Evolutionary conservation across 805 yeast species (phyloP), one percentile per base, ranked within the genome.

Genomic region (Candida ovalis): DNA sequence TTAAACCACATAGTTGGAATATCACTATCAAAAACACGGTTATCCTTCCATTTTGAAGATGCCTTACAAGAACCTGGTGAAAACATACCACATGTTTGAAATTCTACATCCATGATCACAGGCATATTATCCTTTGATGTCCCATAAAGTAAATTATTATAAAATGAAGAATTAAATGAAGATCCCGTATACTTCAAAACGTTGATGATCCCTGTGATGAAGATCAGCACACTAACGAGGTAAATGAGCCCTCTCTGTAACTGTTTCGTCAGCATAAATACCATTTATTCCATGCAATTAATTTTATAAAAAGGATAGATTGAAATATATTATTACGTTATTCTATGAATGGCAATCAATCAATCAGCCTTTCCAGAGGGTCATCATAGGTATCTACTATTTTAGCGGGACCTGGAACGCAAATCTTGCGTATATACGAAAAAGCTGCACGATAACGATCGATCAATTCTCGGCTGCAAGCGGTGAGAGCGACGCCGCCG

Each of bases 51-150:
- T 12, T 13, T 39, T 4, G 35, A 9, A 9, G 40, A 46, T 10
- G 50, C 41, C 17, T 46, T 40, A 6, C 50, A 43, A 1, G 25
- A 19, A 8, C 40, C 33, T 22, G 53, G 43, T 10, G 35, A 30
- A 8, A 56, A 44, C 4, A 51, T 37, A 33, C 44, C 42, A 38
- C 55, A 51, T 4, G 40, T 42, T 7, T 43, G 36, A 24, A 56
- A 47, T 12, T 53, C 58, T 13, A 58, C 15, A 43, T 58, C 62
- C 7, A 48, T 42, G 25, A 58, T 42, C n/a, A 54, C 54, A 0
- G 47, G 43, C 7, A 7, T 23, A 12, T 39, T 33, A 21, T 44
- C 40, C 17, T n/a, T 35, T 2, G 32, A 37, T 2, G 39, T 38
- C 4, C 39, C 28, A 38, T 44, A 32, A 7, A 33, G 19, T 13